Base-by-base conservation (phyloP, 2,329 filamentous ascomycete genomes). In the Fusarium bactridioides region DNA sequence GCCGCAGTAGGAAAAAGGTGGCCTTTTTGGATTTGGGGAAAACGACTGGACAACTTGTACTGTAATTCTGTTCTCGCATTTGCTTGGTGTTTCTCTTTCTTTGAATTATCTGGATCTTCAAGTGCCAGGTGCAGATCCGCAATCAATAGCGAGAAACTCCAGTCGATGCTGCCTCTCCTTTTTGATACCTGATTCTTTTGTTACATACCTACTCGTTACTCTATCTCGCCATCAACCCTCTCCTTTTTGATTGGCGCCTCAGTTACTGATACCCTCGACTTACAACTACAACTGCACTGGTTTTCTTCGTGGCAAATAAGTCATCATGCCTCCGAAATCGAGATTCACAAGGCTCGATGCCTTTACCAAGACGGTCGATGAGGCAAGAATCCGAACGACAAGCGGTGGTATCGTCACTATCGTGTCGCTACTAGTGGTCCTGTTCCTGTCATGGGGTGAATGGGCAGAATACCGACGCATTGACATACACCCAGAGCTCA, bases 361-460 rank as follows among this genome's bases (percentile, higher is more conserved):
- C 87, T 99, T 99, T 82, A 97, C 95, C 57, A 99, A 99, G 85
- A 99, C 96, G 18, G 96, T 99, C 77, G 96, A 99, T 82, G 96
- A 99, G 90, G 96, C 97, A 75, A 91, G 96, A 78, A 91, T 99
- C 80, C 93, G 97, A 78, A 99, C 96, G 37, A 98, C 95, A 11
- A 97, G 94, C 6, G 96, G 96, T 74, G 96, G 96, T 75, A 90
- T 99, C 76, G 94, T 99, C 78, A 99, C 96, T 62, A 94, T 99
- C 77, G 88, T 92, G 74, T 98, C 95, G 68, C 86, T 99, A 78
- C 82, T 99, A 56, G 89, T 98, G 59, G 94, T 99, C 61, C 80
- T 98, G 48, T 98, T 92, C 83, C 88, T 99, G 75, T 89, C 94
- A 31, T 95, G 93, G 91, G 94, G 95, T 82, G 96, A 99, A 91